Evolutionary conservation across 306 rosid species (phyloP), one percentile per base, ranked within the genome.

Genomic region (Quercus bicolor): DNA sequence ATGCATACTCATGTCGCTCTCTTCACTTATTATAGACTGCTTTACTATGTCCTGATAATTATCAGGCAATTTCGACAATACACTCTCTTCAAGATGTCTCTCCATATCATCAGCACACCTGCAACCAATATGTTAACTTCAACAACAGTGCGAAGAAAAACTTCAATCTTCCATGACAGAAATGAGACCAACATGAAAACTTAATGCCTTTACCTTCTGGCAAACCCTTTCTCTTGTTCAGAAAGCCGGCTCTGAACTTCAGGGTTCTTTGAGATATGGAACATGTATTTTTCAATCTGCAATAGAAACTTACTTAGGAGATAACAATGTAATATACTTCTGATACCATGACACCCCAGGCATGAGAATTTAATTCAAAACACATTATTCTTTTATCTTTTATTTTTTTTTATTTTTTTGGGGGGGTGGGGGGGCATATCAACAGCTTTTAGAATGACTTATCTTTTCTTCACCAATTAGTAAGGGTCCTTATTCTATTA

Each of bases 1-100:
- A 53, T 12, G 37, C 80, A 79, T 95, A 95, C 98, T 92, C 98
- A 91, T 93, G 87, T 93, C 99, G 52, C 87, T 92, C 86, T 90
- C 97, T 84, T 89, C 97, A 66, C 96, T 91, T 69, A 80, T 91
- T 56, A 87, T 72, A 68, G 99, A 90, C 88, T 95, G 98, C 85
- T 72, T 89, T 78, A 80, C 76, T 75, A 84, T 64, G 65, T 90
- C 89, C 85, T 83, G 96, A 75, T 95, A 93, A 85, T 87, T 89
- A 74, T 83, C 87, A 5, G 98, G 97, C 83, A 93, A 81, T 61
- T 88, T 89, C 4, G 97, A 91, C 70, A 91, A 86, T 78, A 95
- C 89, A 74, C 75, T 86, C 72, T 90, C 93, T 34, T 95, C 93
- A 21, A 95, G 84, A 86, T 93, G 98, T 64, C 60, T 82, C 75